A percentile compares a stretch with the other conserved stretches of the same genome.
These are phyloP conservation scores for Sideroxylon spinosum DNA, from an alignment of 179 eudicot species.

Conservation along the genomic window DNA sequence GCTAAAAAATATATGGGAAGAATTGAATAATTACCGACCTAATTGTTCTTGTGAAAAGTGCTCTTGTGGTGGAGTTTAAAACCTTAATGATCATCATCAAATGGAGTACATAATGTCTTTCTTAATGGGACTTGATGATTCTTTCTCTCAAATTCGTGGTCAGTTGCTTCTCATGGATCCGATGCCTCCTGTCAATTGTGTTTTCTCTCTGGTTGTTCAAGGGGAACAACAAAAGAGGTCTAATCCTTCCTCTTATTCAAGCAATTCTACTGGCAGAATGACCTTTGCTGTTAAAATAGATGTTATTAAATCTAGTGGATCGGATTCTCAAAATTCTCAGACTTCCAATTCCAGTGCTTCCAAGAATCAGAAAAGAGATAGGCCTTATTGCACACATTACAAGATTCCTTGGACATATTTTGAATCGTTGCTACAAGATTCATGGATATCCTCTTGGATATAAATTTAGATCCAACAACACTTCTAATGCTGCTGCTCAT, in stretches of 20 bases:
- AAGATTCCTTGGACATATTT: neutral
- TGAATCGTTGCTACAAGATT: neutral
- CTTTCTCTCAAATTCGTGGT: neutral
- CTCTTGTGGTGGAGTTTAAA: neutral
- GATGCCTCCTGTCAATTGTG: neutral
- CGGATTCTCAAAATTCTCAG: neutral
- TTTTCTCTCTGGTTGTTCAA: neutral
- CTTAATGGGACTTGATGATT: neutral
- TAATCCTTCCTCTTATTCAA: neutral
- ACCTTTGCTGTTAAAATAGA: neutral
- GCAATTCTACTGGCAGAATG: neutral
- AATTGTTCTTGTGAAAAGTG: neutral
- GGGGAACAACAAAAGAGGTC: neutral
- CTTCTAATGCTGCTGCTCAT: neutral
- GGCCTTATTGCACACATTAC: neutral
- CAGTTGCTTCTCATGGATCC: slow-evolving; percentile 1
- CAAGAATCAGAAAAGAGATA: neutral
- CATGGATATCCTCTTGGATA: neutral
- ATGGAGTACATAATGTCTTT: neutral
- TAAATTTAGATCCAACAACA: neutral
- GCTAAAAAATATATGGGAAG: neutral
- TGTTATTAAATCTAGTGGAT: neutral
- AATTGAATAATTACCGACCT: neutral
- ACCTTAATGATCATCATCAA: neutral
- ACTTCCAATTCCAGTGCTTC: neutral